Evolutionary conservation across 495 filamentous ascomycete species (phyloP).

Genomic region (Podospora pseudocomata): DNA sequence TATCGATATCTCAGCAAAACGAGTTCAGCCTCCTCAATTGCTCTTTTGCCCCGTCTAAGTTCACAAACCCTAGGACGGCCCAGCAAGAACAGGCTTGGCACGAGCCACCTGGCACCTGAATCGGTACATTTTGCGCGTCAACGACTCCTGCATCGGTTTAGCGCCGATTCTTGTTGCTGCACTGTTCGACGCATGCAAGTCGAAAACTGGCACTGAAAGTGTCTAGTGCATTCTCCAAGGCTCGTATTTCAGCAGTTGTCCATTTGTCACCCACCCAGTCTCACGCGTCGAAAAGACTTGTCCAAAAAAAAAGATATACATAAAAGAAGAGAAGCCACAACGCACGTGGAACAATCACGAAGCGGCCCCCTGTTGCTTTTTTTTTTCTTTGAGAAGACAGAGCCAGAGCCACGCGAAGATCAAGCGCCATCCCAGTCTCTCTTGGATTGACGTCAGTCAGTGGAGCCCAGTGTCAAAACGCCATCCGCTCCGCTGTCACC

Average conservation of each 20-base stretch:
- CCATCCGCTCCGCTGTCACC: conserved; percentile 10
- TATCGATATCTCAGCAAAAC: not conserved
- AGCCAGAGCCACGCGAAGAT: not conserved
- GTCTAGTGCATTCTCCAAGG: conserved; percentile 5
- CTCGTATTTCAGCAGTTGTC: conserved; percentile 17
- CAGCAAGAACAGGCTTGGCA: not conserved
- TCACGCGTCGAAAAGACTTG: not conserved
- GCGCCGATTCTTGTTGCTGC: conserved; percentile 14
- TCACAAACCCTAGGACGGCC: not conserved
- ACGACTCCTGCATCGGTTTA: conserved; percentile 10
- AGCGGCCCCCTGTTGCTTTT: not conserved
- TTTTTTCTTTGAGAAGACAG: not conserved
- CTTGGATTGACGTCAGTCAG: conserved; percentile 14
- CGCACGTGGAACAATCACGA: not conserved
- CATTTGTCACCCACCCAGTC: conserved; percentile 1
- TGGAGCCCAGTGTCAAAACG: conserved; percentile 2
- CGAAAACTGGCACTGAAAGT: not conserved
- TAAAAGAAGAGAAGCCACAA: not conserved
- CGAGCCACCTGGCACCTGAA: conserved; percentile 6
- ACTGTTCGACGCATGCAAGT: conserved; percentile 3
- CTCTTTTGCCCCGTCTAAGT: not conserved
- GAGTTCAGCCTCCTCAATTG: not conserved
- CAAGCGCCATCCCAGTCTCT: not conserved
- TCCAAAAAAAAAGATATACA: not conserved
- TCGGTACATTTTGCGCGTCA: not conserved